Base-by-base conservation (phyloP, 2,329 filamentous ascomycete species). In the Xylaria sp. region DNA sequence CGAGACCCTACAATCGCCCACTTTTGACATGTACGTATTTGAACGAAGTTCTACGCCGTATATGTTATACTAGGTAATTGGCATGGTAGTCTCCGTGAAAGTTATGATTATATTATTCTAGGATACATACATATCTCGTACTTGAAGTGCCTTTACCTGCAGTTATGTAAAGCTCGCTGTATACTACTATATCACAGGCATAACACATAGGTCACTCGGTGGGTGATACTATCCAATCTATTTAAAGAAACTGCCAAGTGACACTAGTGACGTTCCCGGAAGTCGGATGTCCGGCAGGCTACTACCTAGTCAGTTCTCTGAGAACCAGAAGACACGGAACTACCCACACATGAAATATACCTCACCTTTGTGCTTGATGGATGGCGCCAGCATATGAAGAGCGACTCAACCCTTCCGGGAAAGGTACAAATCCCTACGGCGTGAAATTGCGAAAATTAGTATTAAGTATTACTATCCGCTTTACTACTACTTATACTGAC, bases 191-290 rank as follows among this genome's bases (percentile, higher is more conserved):
- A n/a, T 46, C 41, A 10, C 43, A 10, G n/a, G 43, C 6, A 48
- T 33, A 18, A n/a, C 3, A 28, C 28, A 28, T 54, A 54, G 51
- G 51, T 15, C 36, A 54, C 63, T 49, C 20, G 13, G 15, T 48
- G 7, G 28, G 48, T 23, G 39, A 43, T 23, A 25, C 41, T 57
- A n/a, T 59, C 6, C 2, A 36, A 55, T 54, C 52, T 66, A 57
- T 55, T 66, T 54, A 41, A 62, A 62, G 46, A 56, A 20, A 20
- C n/a, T 46, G 59, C 65, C 54, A 67, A 55, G 62, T 58, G 43
- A 59, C 18, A 12, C 33, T 58, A 18, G 36, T 13, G 43, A 23
- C 41, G 33, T 28, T n/a, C 23, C 41, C 49, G 48, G 59, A 25
- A 51, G 31, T 43, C 64, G 67, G 63, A 61, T 49, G 15, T 67